These are phyloP conservation scores for Cladophialophora exuberans DNA, from an alignment of 2,329 filamentous ascomycete genomes.

Conservation along the genomic window DNA sequence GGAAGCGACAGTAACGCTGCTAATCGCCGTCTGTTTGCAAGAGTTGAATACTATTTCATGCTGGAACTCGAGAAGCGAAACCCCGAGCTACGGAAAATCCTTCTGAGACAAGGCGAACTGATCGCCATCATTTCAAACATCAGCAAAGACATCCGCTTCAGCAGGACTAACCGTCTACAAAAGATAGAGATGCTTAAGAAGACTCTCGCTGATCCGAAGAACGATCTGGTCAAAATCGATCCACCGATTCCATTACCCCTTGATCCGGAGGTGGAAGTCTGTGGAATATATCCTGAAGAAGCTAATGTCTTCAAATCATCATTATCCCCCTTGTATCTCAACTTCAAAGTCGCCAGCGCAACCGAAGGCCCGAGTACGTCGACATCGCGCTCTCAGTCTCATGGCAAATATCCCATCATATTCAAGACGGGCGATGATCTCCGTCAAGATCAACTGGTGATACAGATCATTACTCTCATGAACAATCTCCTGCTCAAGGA, in stretches of 20 bases:
- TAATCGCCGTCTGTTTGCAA: constrained; percentile 84
- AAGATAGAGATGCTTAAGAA: constrained; percentile 86
- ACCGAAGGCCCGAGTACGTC: constrained; percentile 10
- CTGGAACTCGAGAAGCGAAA: constrained; percentile 77
- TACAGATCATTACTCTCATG: constrained; percentile 98
- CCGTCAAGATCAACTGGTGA: constrained; percentile 94
- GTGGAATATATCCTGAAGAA: constrained; percentile 80
- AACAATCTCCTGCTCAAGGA: constrained; percentile 93
- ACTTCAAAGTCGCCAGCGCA: constrained; percentile 73
- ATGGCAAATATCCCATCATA: constrained; percentile 83
- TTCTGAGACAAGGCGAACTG: constrained; percentile 86
- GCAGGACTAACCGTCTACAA: constrained; percentile 73
- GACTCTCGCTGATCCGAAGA: constrained; percentile 83
- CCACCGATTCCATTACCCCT: constrained; percentile 85
- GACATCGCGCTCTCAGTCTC: constrained; percentile 39
- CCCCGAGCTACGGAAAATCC: constrained; percentile 70
- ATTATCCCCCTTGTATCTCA: constrained; percentile 85
- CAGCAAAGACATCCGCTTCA: constrained; percentile 82
- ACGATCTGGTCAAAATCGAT: constrained; percentile 81
- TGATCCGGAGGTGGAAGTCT: constrained; percentile 79
- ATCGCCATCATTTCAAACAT: constrained; percentile 85
- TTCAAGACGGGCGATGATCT: constrained; percentile 98
- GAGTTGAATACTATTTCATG: constrained; percentile 97
- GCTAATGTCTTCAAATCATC: constrained; percentile 95
- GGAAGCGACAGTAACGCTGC: constrained; percentile 71